These are phyloP conservation scores for Chrysopogon serrulatus DNA, from an alignment of 176 grass and related monocot genomes.

Conservation along the genomic window DNA sequence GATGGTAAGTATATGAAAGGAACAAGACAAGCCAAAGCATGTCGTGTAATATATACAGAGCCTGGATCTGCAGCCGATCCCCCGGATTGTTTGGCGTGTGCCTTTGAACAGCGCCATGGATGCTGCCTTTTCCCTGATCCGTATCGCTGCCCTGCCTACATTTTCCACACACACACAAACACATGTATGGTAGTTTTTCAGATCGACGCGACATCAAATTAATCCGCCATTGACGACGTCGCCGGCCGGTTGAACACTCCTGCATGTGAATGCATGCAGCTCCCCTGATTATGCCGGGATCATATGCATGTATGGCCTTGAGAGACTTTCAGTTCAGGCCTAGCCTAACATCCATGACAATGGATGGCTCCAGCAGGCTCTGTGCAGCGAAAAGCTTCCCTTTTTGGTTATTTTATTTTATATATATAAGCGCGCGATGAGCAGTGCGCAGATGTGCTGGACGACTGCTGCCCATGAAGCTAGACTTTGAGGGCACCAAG, in stretches of 20 bases:
- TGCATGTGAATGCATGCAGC: not conserved
- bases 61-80: not conserved
- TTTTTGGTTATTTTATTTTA: constrained; percentile 11
- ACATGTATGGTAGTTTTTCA: not conserved
- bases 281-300: not conserved
- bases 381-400: not conserved
- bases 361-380: not conserved
- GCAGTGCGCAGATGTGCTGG: constrained; percentile 7
- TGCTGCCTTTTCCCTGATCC: not conserved
- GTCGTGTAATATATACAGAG: not conserved
- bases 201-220: constrained; percentile 27
- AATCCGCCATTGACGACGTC: constrained; percentile 44
- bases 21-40: not conserved
- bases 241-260: not conserved
- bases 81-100: not conserved
- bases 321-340: not conserved
- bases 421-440: not conserved
- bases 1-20: not conserved
- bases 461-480: constrained; percentile 4
- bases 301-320: constrained; percentile 25
- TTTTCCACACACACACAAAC: not conserved
- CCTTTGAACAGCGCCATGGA: not conserved
- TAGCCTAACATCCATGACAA: constrained; percentile 23
- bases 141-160: not conserved
- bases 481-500: constrained; percentile 29